Base-by-base conservation (phyloP, 768 basidiomycete genomes). In the Strobilomyces confusus region DNA sequence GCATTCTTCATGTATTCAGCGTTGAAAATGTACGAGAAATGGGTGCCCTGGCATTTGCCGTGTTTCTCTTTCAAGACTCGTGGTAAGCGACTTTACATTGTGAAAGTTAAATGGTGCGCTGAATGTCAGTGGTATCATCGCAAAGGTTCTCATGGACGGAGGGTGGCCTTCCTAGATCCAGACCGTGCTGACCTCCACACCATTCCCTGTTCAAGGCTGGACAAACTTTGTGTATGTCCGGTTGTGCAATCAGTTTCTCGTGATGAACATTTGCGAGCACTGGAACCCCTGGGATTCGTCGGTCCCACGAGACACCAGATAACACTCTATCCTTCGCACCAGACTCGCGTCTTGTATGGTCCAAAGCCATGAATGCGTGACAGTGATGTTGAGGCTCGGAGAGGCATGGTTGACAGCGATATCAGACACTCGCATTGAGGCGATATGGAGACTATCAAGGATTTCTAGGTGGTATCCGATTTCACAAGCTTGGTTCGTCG, bases 241-340 rank as follows among this genome's bases (percentile, higher is more conserved):
- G 45, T 29, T 57, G 54, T 51, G 51, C 12, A 29, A 56, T 38
- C 48, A 48, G 4, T 34, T 58, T 38, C 49, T 57, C n/a, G 36
- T 58, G 8, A 37, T 58, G 13, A 58, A 48, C 17, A 13, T 56
- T 30, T 47, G 57, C n/a, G 47, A 48, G 9, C 22, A 20, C 20
- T 40, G 49, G 7, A 17, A 34, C 8, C 49, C 41, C 14, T 57
- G 46, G 55, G 43, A 41, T 19, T 48, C 46, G 14, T 48, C 29
- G 1, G 54, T 13, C 25, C 15, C 19, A 32, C 4, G 32, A 19
- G 13, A 32, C 26, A 38, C 20, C 26, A 14, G 55, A 40, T 26
- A 20, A 14, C 40, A 17, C 43, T 59, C 20, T 9, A 26, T 36
- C 40, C 25, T 41, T 59, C 52, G 2, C 56, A 54, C 14, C 43